phyloP scores from a whole-genome alignment of 2,329 filamentous ascomycete species.

The Gaeumannomyces sp. region DNA sequence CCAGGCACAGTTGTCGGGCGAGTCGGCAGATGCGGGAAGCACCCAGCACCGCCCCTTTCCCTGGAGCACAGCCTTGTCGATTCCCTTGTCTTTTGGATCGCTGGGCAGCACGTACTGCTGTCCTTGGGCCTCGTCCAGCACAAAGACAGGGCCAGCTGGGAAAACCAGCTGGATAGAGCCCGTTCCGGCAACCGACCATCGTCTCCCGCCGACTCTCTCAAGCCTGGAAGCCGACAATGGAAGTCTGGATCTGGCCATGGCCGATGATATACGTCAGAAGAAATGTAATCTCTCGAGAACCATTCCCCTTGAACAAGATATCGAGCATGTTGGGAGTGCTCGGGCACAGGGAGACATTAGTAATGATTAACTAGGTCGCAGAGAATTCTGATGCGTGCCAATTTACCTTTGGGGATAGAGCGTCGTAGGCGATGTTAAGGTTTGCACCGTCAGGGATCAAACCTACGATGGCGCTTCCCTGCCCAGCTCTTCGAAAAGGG shows the following conservation, averaged over 20 bases:
- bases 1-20: background rate
- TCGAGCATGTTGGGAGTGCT: too few relatives aligned
- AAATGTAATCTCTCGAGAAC: too few relatives aligned
- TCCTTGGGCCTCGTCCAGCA: slow-evolving; percentile 3
- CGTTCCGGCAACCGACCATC: background rate
- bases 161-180: background rate
- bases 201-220: background rate
- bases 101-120: slow-evolving; percentile 5
- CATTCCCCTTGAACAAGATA: too few relatives aligned
- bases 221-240: background rate
- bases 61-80: background rate
- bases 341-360: too few relatives aligned
- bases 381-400: too few relatives aligned
- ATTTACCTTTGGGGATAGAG: too few relatives aligned
- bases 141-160: slow-evolving; percentile 4
- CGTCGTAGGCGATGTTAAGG: too few relatives aligned
- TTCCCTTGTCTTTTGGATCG: background rate
- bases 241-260: background rate
- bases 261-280: too few relatives aligned
- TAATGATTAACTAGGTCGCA: too few relatives aligned
- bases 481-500: too few relatives aligned
- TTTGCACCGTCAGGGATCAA: too few relatives aligned
- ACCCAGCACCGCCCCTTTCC: slow-evolving; percentile 9
- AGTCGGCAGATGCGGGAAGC: background rate
- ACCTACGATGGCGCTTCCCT: too few relatives aligned